These are phyloP conservation scores for Penicillium palitans DNA, from an alignment of 2,329 filamentous ascomycete genomes.

Conservation along the genomic window DNA sequence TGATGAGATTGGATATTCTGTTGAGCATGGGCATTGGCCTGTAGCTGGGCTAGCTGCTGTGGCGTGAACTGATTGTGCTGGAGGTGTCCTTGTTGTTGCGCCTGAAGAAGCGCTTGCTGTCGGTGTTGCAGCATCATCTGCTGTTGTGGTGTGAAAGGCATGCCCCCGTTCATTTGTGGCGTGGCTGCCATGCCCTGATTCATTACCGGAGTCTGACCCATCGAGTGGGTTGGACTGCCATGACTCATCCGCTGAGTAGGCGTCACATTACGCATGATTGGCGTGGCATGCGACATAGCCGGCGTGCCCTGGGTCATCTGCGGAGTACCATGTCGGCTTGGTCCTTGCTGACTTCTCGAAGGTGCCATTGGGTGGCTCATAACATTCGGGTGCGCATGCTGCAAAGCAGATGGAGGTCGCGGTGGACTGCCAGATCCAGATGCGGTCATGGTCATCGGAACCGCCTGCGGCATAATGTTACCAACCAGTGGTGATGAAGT, in stretches of 20 bases:
- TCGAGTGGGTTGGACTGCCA: conserved; percentile 46
- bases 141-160: conserved; percentile 41
- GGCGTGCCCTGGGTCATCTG: conserved; percentile 50
- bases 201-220: conserved; percentile 49
- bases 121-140: conserved; percentile 40
- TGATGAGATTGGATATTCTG: conserved; percentile 48
- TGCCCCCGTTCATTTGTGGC: conserved; percentile 39
- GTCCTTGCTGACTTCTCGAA: conserved; percentile 48
- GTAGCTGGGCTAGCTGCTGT: conserved; percentile 45
- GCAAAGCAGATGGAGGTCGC: conserved; percentile 47
- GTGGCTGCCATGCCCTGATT: conserved; percentile 44
- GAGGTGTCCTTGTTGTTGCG: conserved; percentile 41
- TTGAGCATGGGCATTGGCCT: conserved; percentile 48
- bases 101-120: conserved; percentile 41
- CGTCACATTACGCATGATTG: conserved; percentile 50
- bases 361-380: conserved; percentile 49
- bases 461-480: conserved; percentile 41
- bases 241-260: conserved; percentile 50
- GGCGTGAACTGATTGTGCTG: conserved; percentile 40
- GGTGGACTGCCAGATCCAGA: conserved; percentile 51
- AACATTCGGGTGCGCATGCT: conserved; percentile 49
- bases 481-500: conserved; percentile 48
- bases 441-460: conserved; percentile 48
- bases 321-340: conserved; percentile 50
- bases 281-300: conserved; percentile 49